Evolutionary conservation across 2,329 filamentous ascomycete species (phyloP).

Genomic region (Fusarium irregulare): DNA sequence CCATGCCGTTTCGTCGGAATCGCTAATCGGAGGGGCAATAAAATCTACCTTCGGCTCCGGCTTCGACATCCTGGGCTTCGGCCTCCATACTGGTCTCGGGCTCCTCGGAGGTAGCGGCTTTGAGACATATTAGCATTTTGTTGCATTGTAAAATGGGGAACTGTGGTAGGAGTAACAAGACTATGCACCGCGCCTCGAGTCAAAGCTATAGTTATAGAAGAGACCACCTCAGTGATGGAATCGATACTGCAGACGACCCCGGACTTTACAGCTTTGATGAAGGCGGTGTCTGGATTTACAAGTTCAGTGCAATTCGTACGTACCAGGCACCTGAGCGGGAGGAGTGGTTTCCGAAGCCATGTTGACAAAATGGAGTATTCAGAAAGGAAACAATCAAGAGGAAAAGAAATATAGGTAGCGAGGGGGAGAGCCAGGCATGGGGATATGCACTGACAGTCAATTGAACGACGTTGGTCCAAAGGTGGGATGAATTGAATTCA

Average conservation of each 20-base stretch:
- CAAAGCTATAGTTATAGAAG: constrained; percentile 10
- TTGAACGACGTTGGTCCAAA: constrained; percentile 42
- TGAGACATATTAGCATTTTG: constrained; percentile 20
- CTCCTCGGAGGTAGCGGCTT: constrained; percentile 42
- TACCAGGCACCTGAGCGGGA: constrained; percentile 46
- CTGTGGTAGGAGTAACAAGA: not conserved
- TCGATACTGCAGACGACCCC: constrained; percentile 17
- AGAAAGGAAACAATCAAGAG: constrained; percentile 27
- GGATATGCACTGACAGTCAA: constrained; percentile 43
- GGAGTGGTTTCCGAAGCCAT: constrained; percentile 51
- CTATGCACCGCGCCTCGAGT: not conserved
- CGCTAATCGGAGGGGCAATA: constrained; percentile 6
- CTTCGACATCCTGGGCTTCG: constrained; percentile 45
- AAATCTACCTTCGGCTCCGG: constrained; percentile 51
- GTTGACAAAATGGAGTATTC: constrained; percentile 39
- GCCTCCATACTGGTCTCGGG: constrained; percentile 43
- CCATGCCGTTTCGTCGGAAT: constrained; percentile 13
- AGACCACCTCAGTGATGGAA: constrained; percentile 16
- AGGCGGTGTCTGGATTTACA: constrained; percentile 35
- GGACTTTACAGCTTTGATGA: constrained; percentile 34
- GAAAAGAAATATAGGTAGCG: constrained; percentile 29
- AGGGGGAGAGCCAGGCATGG: constrained; percentile 44
- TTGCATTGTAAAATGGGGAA: not conserved
- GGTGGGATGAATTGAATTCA: constrained; percentile 17
- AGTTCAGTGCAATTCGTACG: constrained; percentile 24